Conservation (phyloP, 495 filamentous ascomycete species). For the Astrocystis sublimbata region DNA sequence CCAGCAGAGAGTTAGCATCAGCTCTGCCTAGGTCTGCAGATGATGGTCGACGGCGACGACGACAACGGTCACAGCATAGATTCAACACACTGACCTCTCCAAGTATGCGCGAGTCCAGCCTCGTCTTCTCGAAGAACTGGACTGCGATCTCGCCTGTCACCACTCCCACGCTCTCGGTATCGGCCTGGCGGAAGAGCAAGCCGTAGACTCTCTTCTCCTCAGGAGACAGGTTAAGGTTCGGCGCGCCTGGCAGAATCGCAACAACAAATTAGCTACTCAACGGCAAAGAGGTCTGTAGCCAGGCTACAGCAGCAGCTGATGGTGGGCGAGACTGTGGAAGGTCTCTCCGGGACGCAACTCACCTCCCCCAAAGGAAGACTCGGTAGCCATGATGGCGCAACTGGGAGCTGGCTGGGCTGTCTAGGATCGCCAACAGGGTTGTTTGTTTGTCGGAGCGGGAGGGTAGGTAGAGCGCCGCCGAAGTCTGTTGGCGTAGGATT, state of each 20-base stretch:
- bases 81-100: constrained; percentile 68
- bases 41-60: not conserved
- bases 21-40: not conserved
- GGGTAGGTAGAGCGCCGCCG: too few relatives aligned
- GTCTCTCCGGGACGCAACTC: too few relatives aligned
- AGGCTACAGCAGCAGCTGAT: not conserved
- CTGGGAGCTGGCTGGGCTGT: too few relatives aligned
- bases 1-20: constrained; percentile 21
- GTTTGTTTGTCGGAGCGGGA: constrained; percentile 27
- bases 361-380: constrained; percentile 35
- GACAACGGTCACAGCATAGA: not conserved
- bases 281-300: not conserved
- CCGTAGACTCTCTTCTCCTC: constrained; percentile 94
- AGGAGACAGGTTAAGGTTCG: constrained; percentile 80
- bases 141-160: constrained; percentile 95
- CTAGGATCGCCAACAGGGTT: constrained; percentile 18
- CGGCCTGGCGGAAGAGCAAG: constrained; percentile 86
- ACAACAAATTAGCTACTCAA: constrained; percentile 10
- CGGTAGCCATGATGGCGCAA: constrained; percentile 35
- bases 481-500: too few relatives aligned
- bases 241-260: constrained; percentile 44
- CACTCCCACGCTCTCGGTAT: constrained; percentile 85
- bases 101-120: constrained; percentile 76
- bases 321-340: too few relatives aligned
- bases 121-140: constrained; percentile 97